phyloP scores from a whole-genome alignment of 129 eudicot genomes.

The Escallonia rubra region DNA sequence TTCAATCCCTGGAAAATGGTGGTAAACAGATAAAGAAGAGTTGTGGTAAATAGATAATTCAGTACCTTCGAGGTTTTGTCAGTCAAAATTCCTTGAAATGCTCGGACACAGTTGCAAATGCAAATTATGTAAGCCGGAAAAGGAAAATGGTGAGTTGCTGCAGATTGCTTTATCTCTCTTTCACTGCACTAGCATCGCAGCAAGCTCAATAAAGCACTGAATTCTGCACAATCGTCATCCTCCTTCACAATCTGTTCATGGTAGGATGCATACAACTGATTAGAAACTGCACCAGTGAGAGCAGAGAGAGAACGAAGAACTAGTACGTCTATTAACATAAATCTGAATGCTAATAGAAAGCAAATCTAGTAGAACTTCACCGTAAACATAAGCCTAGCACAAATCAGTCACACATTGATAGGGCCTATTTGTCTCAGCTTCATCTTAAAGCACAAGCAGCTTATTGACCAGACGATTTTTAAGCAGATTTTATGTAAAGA shows the following conservation, averaged over 20 bases:
- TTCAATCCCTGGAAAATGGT: not conserved
- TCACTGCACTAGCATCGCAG: conserved; percentile 16
- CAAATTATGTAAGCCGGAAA: conserved; percentile 14
- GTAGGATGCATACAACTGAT: not conserved
- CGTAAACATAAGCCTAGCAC: too few relatives aligned
- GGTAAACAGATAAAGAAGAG: not conserved
- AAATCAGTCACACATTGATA: too few relatives aligned
- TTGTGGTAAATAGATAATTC: not conserved
- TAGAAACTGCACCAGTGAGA: not conserved
- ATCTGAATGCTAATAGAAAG: too few relatives aligned
- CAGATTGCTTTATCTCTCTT: conserved; percentile 8
- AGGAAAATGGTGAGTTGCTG: not conserved
- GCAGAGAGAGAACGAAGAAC: not conserved
- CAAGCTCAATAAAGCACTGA: conserved; percentile 38
- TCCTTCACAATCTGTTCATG: conserved; percentile 52
- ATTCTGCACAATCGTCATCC: conserved; percentile 47
- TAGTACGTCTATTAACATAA: not conserved
- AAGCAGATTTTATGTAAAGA: too few relatives aligned
- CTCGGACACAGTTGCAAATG: conserved; percentile 4
- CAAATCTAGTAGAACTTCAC: too few relatives aligned
- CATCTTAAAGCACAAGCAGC: too few relatives aligned
- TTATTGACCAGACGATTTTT: too few relatives aligned
- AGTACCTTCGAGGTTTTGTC: conserved; percentile 17
- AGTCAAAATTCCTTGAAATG: conserved; percentile 10
- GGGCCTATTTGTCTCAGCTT: too few relatives aligned